Evolutionary conservation across 306 rosid species (phyloP), one percentile per base, ranked within the genome.

Genomic region (Crataegus laevigata): DNA sequence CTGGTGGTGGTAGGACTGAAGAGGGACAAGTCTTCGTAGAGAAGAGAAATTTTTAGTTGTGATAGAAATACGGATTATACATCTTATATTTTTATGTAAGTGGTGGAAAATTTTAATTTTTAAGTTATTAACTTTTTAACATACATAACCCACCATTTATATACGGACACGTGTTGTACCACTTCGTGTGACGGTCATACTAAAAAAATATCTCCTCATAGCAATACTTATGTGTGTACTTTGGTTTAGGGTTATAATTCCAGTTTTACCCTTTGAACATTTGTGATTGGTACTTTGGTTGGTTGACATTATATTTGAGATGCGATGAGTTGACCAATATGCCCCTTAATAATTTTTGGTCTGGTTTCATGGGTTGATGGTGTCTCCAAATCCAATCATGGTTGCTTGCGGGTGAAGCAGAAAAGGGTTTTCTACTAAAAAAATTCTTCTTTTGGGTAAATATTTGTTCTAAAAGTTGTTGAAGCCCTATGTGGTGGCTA

Each of bases 261-360:
- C 96, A 77, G 45, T 79, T 71, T 55, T 87, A n/a, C 89, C 93
- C 93, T 66, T 69, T 51, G 40, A 28, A 40, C 78, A 66, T 67
- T 3, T 45, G 81, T 60, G 60, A 78, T 45, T 8, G 55, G 47
- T 79, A 72, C 76, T 60, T 29, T 10, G 13, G 12, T 13, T 47
- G 52, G 52, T 47, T 4, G 18, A 47, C 52, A 82, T 59, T 69
- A 52, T 60, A 6, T 7, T 3, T 2, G n/a, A 50, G 45, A 73
- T 79, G 54, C 29, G n/a, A 3, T 0, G 25, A 11, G 8, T 68
- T 85, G 79, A 83, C 90, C 75, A 60, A 67, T 45, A 50, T 82
- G n/a, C 84, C 88, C 89, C 8, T 66, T 22, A 12, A 3, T 3
- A 5, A 32, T 67, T 60, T 58, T 0, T 26, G 15, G 43, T 42